Percentiles rank a stretch among this genome's conserved stretches.
phyloP scores from a whole-genome alignment of 176 grass and related monocot species.

The Raddia distichophylla region DNA sequence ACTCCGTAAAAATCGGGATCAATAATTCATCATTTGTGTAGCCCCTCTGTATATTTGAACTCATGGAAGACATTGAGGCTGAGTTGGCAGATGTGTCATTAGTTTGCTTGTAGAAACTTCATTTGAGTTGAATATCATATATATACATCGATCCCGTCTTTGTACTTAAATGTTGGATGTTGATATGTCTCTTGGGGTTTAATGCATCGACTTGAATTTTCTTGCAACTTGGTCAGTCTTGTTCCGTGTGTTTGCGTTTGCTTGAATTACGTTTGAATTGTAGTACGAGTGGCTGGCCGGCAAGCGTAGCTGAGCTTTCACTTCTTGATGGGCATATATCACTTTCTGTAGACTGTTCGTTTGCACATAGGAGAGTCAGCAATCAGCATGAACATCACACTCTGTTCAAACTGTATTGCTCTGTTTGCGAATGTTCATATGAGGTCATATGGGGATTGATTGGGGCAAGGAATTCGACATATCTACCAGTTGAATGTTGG shows the following conservation, averaged over 20 bases:
- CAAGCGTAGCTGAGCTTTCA: background rate
- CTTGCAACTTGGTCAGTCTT: background rate
- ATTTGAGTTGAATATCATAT: slow-evolving; percentile 53
- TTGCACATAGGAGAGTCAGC: background rate
- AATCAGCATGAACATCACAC: background rate
- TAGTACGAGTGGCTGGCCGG: background rate
- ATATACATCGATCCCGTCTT: slow-evolving; percentile 32
- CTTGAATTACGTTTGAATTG: background rate
- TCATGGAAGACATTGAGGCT: slow-evolving; percentile 41
- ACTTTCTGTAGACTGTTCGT: background rate
- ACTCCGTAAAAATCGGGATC: slow-evolving; percentile 31
- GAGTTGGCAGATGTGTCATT: slow-evolving; percentile 43
- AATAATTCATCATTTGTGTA: slow-evolving; percentile 61
- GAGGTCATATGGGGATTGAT: background rate
- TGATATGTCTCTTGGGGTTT: slow-evolving; percentile 39
- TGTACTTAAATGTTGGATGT: slow-evolving; percentile 39
- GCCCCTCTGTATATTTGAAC: slow-evolving; percentile 65
- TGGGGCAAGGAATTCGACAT: background rate
- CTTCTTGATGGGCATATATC: background rate
- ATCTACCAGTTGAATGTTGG: slow-evolving; percentile 8
- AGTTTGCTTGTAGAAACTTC: slow-evolving; percentile 63
- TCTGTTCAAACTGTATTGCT: background rate
- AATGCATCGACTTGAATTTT: slow-evolving; percentile 33
- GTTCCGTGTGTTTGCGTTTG: background rate
- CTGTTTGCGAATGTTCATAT: background rate